These are phyloP conservation scores for Scedosporium boydii DNA, from an alignment of 2,329 filamentous ascomycete species.

Conservation along the genomic window DNA sequence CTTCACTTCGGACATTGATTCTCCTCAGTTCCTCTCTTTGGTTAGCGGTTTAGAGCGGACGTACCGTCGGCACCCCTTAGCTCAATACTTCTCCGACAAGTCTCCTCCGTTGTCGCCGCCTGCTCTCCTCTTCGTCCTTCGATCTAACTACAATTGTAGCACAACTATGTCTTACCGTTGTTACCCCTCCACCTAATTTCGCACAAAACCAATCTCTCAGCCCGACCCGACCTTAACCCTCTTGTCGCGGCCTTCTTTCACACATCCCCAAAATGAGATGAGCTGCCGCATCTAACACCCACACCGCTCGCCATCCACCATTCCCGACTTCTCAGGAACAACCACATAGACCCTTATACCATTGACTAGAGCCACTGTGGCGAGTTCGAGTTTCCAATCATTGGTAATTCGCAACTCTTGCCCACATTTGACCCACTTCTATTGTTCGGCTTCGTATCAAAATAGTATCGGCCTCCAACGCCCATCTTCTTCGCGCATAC, in stretches of 20 bases:
- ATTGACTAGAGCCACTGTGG: neutral
- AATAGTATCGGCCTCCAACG: neutral
- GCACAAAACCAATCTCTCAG: neutral
- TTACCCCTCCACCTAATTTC: conserved; percentile 5
- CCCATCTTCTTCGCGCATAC: no score
- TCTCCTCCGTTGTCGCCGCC: no score
- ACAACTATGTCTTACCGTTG: neutral
- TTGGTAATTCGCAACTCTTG: neutral
- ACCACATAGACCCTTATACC: neutral
- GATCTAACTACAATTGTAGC: neutral
- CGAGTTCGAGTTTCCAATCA: neutral
- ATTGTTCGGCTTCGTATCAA: neutral
- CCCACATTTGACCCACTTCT: neutral
- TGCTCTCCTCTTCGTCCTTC: neutral
- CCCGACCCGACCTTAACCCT: conserved; percentile 1
- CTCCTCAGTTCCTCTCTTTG: no score
- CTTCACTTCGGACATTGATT: no score
- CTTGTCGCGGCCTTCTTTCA: neutral
- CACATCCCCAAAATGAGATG: neutral
- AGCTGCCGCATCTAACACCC: neutral
- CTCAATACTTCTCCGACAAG: no score
- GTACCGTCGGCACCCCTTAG: no score
- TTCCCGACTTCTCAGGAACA: neutral
- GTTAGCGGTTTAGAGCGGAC: no score
- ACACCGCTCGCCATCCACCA: neutral